A percentile compares a stretch with the other conserved stretches of the same genome.
phyloP scores from a whole-genome alignment of 1,139 yeast genomes.

The Chernovozyma aurita region DNA sequence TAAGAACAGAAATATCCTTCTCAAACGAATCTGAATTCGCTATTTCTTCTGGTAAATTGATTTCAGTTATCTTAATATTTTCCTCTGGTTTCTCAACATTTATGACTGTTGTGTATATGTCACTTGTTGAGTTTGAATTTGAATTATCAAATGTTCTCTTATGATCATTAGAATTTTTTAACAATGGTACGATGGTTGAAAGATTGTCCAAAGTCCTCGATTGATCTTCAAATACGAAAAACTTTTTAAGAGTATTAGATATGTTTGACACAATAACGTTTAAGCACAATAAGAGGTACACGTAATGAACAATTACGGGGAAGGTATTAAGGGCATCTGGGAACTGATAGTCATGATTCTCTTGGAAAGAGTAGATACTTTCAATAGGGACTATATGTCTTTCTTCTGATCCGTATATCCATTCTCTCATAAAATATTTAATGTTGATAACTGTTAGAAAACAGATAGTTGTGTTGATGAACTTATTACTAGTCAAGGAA shows the following conservation, averaged over 20 bases:
- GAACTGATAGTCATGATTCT: background rate
- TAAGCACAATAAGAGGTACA: slow-evolving; percentile 37
- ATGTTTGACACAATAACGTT: slow-evolving; percentile 39
- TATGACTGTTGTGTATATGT: slow-evolving; percentile 9
- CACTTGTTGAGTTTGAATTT: slow-evolving; percentile 7
- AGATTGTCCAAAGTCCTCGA: slow-evolving; percentile 29
- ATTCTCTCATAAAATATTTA: slow-evolving; percentile 19
- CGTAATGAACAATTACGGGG: slow-evolving; percentile 16
- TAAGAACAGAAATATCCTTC: background rate
- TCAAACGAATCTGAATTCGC: background rate
- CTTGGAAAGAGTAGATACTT: background rate
- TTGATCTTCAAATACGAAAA: slow-evolving; percentile 24
- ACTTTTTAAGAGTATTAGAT: slow-evolving; percentile 24
- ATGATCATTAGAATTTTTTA: slow-evolving; percentile 13
- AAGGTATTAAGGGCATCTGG: background rate
- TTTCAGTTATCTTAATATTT: slow-evolving; percentile 2
- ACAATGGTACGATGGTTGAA: slow-evolving; percentile 20
- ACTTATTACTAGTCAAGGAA: slow-evolving; percentile 16
- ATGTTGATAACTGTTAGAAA: slow-evolving; percentile 27
- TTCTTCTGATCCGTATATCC: slow-evolving; percentile 1
- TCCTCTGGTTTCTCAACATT: slow-evolving; percentile 12
- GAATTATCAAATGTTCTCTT: background rate
- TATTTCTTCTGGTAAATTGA: slow-evolving; percentile 1
- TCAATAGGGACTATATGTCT: background rate
- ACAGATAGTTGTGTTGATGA: slow-evolving; percentile 26